Conservation (phyloP, 495 filamentous ascomycete genomes). For the Penicillium ucsense region DNA sequence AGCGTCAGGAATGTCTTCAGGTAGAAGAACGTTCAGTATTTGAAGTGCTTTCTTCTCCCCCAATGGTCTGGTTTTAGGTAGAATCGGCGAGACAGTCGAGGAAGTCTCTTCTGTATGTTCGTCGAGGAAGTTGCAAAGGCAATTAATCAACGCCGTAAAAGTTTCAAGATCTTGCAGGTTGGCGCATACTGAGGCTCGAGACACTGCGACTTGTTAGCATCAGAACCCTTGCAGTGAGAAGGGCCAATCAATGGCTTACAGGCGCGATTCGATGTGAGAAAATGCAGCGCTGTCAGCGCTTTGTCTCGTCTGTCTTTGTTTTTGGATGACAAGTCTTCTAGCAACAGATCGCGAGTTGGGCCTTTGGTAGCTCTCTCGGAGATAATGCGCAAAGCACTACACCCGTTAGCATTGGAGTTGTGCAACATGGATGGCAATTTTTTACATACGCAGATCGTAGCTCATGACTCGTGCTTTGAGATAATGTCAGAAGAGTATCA, state of each 20-base stretch:
- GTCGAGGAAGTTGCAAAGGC: constrained; percentile 39
- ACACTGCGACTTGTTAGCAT: constrained; percentile 20
- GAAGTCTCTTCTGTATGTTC: constrained; percentile 30
- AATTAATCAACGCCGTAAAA: constrained; percentile 34
- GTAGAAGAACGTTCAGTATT: constrained; percentile 29
- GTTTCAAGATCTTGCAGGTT: constrained; percentile 29
- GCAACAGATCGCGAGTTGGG: constrained; percentile 29
- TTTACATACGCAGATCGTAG: constrained; percentile 42
- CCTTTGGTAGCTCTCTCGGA: constrained; percentile 38
- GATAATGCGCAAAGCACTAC: constrained; percentile 40
- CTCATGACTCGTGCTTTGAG: constrained; percentile 39
- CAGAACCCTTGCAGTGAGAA: neutral
- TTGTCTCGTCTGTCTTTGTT: constrained; percentile 24
- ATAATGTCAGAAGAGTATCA: constrained; percentile 40
- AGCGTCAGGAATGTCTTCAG: constrained; percentile 28
- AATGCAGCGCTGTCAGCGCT: constrained; percentile 36
- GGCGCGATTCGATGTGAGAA: constrained; percentile 33
- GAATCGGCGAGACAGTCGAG: constrained; percentile 30
- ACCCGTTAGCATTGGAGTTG: constrained; percentile 3
- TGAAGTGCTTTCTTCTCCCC: constrained; percentile 34
- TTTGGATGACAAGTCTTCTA: constrained; percentile 31
- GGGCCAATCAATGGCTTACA: constrained; percentile 16
- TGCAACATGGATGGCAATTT: neutral
- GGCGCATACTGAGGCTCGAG: constrained; percentile 30
- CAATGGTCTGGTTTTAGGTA: constrained; percentile 35